These are phyloP conservation scores for Curvularia verruculosa DNA, from an alignment of 2,329 filamentous ascomycete genomes.

Conservation along the genomic window DNA sequence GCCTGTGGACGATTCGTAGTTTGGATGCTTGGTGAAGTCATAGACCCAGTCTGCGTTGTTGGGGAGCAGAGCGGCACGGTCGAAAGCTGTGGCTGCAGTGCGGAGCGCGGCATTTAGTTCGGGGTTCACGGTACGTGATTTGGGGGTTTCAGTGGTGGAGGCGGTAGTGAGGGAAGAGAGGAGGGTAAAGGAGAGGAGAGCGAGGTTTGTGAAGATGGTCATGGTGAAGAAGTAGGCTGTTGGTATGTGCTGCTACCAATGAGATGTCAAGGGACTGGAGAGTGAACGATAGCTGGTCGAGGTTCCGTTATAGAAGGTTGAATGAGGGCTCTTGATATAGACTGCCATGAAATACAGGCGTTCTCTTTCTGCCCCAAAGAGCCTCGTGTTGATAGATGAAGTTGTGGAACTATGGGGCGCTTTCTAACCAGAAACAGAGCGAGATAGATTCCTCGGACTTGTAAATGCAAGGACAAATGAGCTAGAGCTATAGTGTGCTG, in stretches of 20 bases:
- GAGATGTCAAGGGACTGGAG: background rate
- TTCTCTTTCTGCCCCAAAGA: background rate
- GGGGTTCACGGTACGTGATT: slow-evolving; percentile 52
- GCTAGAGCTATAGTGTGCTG: slow-evolving; percentile 4
- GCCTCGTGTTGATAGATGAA: slow-evolving; percentile 1
- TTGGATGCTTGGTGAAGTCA: slow-evolving; percentile 54
- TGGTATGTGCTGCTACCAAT: background rate
- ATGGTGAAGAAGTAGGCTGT: background rate
- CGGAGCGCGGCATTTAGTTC: slow-evolving; percentile 47
- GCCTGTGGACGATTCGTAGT: slow-evolving; percentile 55
- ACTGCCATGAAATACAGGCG: background rate
- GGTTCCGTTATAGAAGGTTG: background rate
- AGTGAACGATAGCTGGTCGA: background rate
- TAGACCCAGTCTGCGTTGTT: slow-evolving; percentile 56
- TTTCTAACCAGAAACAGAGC: slow-evolving; percentile 3
- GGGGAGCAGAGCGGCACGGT: slow-evolving; percentile 52
- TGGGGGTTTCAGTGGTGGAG: slow-evolving; percentile 27
- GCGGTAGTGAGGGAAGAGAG: slow-evolving; percentile 25
- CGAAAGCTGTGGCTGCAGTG: slow-evolving; percentile 53
- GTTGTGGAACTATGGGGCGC: slow-evolving; percentile 1
- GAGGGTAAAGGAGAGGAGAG: slow-evolving; percentile 15
- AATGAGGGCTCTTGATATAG: background rate
- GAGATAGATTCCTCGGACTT: background rate
- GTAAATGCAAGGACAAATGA: slow-evolving; percentile 4
- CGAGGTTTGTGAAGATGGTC: slow-evolving; percentile 6